phyloP scores from a whole-genome alignment of 2,329 filamentous ascomycete genomes.

The Teratosphaeria pseudoeucalypti region DNA sequence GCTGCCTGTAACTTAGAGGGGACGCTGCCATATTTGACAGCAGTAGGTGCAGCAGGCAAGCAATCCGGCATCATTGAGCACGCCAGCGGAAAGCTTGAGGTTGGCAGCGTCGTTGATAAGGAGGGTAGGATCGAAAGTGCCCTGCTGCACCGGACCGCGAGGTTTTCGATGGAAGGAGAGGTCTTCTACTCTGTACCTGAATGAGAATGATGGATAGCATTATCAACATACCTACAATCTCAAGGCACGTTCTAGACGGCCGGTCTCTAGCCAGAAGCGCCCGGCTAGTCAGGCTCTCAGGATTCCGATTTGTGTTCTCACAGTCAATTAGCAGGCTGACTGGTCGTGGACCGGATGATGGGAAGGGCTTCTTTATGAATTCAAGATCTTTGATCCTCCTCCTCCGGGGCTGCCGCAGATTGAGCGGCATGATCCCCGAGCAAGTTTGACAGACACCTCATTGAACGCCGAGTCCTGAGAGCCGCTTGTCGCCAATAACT shows the following conservation, averaged over 20 bases:
- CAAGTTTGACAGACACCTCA: too few relatives aligned
- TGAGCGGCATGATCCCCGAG: not conserved
- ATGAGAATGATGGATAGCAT: not conserved
- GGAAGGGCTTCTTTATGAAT: too few relatives aligned
- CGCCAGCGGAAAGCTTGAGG: constrained; percentile 19
- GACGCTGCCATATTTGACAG: constrained; percentile 15
- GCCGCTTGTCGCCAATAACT: not conserved
- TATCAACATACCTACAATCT: not conserved
- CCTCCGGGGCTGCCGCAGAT: too few relatives aligned
- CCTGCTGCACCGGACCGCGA: constrained; percentile 19
- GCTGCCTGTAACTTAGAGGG: constrained; percentile 27
- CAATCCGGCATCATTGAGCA: constrained; percentile 18
- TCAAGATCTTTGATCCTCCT: too few relatives aligned
- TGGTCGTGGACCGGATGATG: too few relatives aligned
- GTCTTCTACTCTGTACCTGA: constrained; percentile 6
- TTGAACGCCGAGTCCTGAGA: not conserved
- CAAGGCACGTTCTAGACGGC: too few relatives aligned
- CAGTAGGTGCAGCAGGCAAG: constrained; percentile 8
- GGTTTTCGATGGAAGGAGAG: constrained; percentile 22
- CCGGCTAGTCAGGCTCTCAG: too few relatives aligned
- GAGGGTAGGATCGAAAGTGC: constrained; percentile 19
- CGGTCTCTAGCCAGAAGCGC: too few relatives aligned
- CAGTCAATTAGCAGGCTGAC: too few relatives aligned
- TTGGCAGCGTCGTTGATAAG: constrained; percentile 14
- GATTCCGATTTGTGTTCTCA: too few relatives aligned